Base-by-base conservation (phyloP, 2,329 filamentous ascomycete genomes). In the Ramularia endophylla region DNA sequence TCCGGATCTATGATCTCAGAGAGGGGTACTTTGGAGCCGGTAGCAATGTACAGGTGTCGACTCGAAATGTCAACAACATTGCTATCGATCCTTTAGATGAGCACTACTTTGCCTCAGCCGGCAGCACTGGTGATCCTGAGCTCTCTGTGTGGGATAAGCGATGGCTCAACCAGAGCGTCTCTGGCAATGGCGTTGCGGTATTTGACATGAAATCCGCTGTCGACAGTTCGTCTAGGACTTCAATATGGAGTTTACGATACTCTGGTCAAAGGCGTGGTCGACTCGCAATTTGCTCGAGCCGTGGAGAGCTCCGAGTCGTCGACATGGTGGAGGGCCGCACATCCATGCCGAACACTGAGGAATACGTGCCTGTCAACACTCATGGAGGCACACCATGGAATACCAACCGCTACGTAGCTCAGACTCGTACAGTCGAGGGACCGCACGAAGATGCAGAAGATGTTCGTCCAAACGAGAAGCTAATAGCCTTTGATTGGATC, bases 41-140 rank as follows among this genome's bases (percentile, higher is more conserved):
- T 18, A 50, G 46, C 36, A 56, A 43, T 36, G 67, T 70, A 15
- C 69, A 72, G 36, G 67, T 67, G 38, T 65, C 72, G 2, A 81
- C 78, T 2, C 69, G 72, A 12, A 77, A 78, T 52, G 78, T 82
- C 7, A 74, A 81, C 56, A 81, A 81, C 47, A 65, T 92, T 40
- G 77, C 85, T 12, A 85, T 92, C 46, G 85, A 92, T 65, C 85
- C 85, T 46, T 71, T 80, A 16, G 84, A 94, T 53, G 79, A 83
- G 50, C 88, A 92, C 54, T 90, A 88, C 62, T 90, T 92, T 65
- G 81, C 86, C 1, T 89, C 86, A 1, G 87, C 85, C 11, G 71
- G 70, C 1, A 82, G 83, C 2, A 68, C 86, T 9, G 84, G 86
- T 44, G 81, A 86, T 36, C 82, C 85, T 0, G 79, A 80, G 6